Conservation (phyloP, 371 early-diverging fungal species). For the Haplosporangium sp. region DNA sequence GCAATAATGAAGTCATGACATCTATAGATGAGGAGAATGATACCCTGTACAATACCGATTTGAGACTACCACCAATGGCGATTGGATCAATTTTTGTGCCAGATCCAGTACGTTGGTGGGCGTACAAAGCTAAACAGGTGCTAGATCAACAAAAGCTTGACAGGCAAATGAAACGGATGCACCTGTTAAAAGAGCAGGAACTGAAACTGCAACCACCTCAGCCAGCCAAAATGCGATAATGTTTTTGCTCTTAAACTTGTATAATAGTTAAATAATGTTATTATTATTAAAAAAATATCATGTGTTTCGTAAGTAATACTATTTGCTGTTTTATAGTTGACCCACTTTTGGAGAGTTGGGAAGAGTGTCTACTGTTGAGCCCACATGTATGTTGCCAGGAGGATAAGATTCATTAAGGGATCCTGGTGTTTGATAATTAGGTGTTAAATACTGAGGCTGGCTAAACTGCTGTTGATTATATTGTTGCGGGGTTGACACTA, state of each 20-base stretch:
- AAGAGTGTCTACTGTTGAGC: not conserved
- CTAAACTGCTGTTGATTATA: too few species aligned
- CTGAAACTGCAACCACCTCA: not conserved
- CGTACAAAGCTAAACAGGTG: conserved; percentile 48
- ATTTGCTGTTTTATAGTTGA: not conserved
- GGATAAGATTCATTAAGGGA: not conserved
- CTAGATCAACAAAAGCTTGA: conserved; percentile 34
- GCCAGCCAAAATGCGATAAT: conserved; percentile 20
- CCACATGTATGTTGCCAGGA: not conserved
- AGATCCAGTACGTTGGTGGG: conserved; percentile 56
- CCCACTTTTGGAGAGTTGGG: not conserved
- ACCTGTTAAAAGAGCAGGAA: conserved; percentile 1
- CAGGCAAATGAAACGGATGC: conserved; percentile 21
- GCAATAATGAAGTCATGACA: not conserved
- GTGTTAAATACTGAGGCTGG: too few species aligned
- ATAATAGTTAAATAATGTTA: not conserved
- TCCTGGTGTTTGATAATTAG: too few species aligned
- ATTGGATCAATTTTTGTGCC: conserved; percentile 55
- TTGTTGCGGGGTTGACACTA: too few species aligned
- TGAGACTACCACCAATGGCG: conserved; percentile 51
- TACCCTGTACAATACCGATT: conserved; percentile 44
- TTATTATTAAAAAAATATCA: not conserved
- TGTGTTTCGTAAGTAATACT: not conserved
- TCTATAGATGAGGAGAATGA: conserved; percentile 8
- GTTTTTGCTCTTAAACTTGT: conserved; percentile 1